These are phyloP conservation scores for Coemansia sp. DNA, from an alignment of 192 early-diverging fungal genomes.

Conservation along the genomic window DNA sequence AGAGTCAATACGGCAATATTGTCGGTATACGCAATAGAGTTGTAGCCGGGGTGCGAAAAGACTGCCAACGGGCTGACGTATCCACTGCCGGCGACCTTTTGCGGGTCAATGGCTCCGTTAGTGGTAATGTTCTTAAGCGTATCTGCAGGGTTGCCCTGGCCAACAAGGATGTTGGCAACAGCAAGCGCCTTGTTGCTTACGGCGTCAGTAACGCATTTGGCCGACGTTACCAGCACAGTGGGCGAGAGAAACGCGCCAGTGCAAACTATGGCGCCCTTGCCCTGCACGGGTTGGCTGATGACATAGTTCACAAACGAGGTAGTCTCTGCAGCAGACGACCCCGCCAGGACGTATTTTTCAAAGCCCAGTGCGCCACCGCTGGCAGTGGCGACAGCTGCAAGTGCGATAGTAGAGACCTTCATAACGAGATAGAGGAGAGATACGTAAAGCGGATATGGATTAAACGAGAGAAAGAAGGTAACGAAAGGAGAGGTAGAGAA, in stretches of 20 bases:
- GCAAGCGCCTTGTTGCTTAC: slow-evolving; percentile 50
- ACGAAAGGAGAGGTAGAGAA: not conserved
- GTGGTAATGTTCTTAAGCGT: slow-evolving; percentile 15
- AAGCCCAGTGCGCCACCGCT: slow-evolving; percentile 32
- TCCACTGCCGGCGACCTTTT: slow-evolving; percentile 16
- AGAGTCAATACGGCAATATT: slow-evolving; percentile 46
- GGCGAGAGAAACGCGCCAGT: slow-evolving; percentile 47
- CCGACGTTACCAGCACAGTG: slow-evolving; percentile 36
- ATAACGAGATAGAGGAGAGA: slow-evolving; percentile 12
- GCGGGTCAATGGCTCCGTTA: slow-evolving; percentile 12
- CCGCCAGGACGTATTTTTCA: slow-evolving; percentile 43
- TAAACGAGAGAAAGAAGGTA: not conserved
- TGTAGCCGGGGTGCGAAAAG: slow-evolving; percentile 43
- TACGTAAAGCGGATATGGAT: not conserved
- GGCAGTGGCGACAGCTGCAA: slow-evolving; percentile 34
- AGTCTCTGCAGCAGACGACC: slow-evolving; percentile 13
- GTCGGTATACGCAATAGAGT: slow-evolving; percentile 49
- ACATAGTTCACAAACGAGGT: slow-evolving; percentile 37
- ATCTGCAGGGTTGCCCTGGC: slow-evolving; percentile 24
- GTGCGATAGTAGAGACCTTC: slow-evolving; percentile 36
- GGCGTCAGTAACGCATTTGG: slow-evolving; percentile 45
- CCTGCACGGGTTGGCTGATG: slow-evolving; percentile 18
- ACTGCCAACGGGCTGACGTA: slow-evolving; percentile 34
- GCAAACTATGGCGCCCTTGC: slow-evolving; percentile 23
- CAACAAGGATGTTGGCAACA: slow-evolving; percentile 28